Conservation (phyloP, 2,329 filamentous ascomycete genomes). For the Penicillium glabrum region DNA sequence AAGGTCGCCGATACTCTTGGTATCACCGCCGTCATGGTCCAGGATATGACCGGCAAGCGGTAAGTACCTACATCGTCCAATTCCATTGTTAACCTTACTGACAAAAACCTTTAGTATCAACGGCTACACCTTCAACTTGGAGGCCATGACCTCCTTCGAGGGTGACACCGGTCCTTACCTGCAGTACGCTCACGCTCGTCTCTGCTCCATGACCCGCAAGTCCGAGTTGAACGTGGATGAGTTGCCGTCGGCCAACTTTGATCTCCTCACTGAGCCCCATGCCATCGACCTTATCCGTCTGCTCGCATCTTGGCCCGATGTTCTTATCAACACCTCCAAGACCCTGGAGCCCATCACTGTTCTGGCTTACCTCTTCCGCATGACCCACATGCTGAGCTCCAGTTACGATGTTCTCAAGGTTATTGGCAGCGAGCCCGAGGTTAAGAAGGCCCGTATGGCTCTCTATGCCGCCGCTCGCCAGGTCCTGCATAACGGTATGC, state of each 20-base stretch:
- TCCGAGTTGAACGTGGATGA: conserved; percentile 50
- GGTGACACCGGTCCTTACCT: conserved; percentile 66
- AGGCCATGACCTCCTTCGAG: conserved; percentile 66
- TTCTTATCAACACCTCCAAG: conserved; percentile 62
- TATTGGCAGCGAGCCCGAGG: conserved; percentile 57
- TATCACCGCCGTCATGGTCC: conserved; percentile 94
- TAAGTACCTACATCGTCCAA: conserved; percentile 36
- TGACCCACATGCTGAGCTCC: conserved; percentile 62
- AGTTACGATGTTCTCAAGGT: conserved; percentile 65
- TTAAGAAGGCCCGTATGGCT: conserved; percentile 60
- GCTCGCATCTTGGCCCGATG: conserved; percentile 65
- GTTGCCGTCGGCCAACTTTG: conserved; percentile 56
- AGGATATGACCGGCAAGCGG: conserved; percentile 96
- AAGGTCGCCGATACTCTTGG: conserved; percentile 83
- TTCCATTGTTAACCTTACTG: conserved; percentile 33
- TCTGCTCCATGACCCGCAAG: conserved; percentile 61
- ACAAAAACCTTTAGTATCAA: conserved; percentile 49
- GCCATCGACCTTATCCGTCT: conserved; percentile 62
- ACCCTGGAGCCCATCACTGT: conserved; percentile 67
- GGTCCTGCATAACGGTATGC: conserved; percentile 67
- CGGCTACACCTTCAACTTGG: conserved; percentile 65
- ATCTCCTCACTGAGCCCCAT: conserved; percentile 61
- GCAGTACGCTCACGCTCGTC: conserved; percentile 63
- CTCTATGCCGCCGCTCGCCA: conserved; percentile 63
- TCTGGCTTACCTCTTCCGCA: conserved; percentile 67